Percentiles rank a stretch among this genome's conserved stretches.
Evolutionary conservation across 257 asterid genomes (phyloP).

Genomic region (Nicotiana knightiana): DNA sequence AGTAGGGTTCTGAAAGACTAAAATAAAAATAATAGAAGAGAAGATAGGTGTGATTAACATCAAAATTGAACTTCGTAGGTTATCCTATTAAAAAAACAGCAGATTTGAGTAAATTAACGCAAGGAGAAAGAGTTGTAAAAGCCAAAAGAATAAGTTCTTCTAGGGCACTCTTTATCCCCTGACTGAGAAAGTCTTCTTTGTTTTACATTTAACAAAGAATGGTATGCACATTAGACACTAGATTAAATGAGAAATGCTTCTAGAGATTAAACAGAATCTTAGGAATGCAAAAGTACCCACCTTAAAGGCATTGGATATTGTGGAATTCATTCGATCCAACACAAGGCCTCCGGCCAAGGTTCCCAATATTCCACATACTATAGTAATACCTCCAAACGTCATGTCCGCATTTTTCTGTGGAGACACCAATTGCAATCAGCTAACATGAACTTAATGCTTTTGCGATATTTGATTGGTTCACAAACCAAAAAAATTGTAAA

Average conservation of each 20-base stretch:
- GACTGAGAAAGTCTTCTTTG: neutral
- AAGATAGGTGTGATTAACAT: neutral
- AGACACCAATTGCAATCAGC: constrained; percentile 5
- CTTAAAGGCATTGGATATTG: constrained; percentile 87
- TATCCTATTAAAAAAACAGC: neutral
- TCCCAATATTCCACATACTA: constrained; percentile 77
- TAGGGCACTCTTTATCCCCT: neutral
- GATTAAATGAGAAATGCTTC: neutral
- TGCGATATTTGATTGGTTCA: constrained; percentile 1
- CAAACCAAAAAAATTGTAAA: neutral
- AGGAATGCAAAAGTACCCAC: constrained; percentile 23
- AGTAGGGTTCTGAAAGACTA: constrained; percentile 3
- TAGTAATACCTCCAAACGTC: constrained; percentile 83
- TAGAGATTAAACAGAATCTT: neutral
- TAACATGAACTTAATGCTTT: neutral
- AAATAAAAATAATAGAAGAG: neutral
- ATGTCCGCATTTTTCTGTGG: constrained; percentile 76
- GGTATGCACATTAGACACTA: neutral
- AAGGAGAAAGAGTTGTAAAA: neutral
- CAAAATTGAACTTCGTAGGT: neutral
- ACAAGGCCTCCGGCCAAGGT: constrained; percentile 82
- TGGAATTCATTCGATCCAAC: constrained; percentile 69
- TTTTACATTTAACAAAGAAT: neutral
- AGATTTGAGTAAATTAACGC: neutral
- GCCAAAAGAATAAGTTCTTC: neutral